phyloP scores from a whole-genome alignment of 2,329 filamentous ascomycete species.

The Bipolaris cookei region DNA sequence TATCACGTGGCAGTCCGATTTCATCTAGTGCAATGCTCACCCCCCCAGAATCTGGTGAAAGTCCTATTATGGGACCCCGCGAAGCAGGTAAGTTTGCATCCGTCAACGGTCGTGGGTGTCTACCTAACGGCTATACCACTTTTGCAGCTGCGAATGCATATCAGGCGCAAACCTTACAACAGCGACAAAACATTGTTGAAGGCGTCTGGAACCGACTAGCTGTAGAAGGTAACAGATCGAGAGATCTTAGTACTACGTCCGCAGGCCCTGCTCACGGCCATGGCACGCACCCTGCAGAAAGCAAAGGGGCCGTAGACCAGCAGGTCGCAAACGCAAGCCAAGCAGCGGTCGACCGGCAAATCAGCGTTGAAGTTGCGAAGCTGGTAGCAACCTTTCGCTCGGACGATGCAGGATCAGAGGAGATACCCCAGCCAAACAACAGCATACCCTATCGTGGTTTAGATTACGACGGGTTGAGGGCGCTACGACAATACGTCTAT shows the following conservation, averaged over 20 bases:
- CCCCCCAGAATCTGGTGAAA: constrained; percentile 39
- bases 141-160: constrained; percentile 16
- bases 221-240: constrained; percentile 22
- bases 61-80: constrained; percentile 30
- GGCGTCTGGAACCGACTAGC: constrained; percentile 34
- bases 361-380: constrained; percentile 37
- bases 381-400: constrained; percentile 39
- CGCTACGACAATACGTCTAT: constrained; percentile 43
- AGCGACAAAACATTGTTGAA: constrained; percentile 27
- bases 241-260: constrained; percentile 22
- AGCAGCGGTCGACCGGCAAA: constrained; percentile 33
- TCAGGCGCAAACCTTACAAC: constrained; percentile 19
- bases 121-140: constrained; percentile 11
- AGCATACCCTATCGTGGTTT: constrained; percentile 36
- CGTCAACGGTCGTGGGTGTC: constrained; percentile 19
- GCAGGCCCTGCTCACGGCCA: not conserved
- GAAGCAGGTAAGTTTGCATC: constrained; percentile 23
- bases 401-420: constrained; percentile 28
- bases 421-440: constrained; percentile 27
- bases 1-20: constrained; percentile 34
- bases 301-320: constrained; percentile 27
- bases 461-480: constrained; percentile 39
- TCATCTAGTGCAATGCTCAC: constrained; percentile 39
- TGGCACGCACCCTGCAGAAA: constrained; percentile 18
- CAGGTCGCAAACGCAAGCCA: constrained; percentile 31